A percentile compares a stretch with the other conserved stretches of the same genome.
These are phyloP conservation scores for Malus hybrid DNA, from an alignment of 331 rosid genomes.

Conservation along the genomic window DNA sequence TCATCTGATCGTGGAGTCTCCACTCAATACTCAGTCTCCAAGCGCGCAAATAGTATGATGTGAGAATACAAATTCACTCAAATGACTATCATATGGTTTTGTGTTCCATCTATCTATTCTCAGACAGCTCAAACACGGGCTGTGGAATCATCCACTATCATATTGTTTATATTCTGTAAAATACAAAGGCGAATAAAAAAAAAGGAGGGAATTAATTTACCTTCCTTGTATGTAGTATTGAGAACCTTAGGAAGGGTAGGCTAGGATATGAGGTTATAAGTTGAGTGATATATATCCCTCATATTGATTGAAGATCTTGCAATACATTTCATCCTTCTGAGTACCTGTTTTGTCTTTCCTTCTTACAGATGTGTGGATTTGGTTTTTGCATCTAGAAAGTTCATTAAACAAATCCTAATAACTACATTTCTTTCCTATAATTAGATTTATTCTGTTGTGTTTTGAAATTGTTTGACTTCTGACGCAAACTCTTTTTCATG, in stretches of 20 bases:
- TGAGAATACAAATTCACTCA: background rate
- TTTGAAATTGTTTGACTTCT: background rate
- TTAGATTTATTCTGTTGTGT: background rate
- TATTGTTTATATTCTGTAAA: background rate
- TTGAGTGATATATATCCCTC: background rate
- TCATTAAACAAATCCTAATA: background rate
- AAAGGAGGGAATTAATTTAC: background rate
- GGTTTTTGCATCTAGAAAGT: background rate
- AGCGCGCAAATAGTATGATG: too few species aligned
- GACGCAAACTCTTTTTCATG: background rate
- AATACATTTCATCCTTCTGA: background rate
- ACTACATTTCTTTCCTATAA: background rate
- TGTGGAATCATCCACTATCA: background rate
- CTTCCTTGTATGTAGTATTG: background rate
- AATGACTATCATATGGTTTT: background rate
- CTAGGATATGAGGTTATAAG: background rate
- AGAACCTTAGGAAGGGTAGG: background rate
- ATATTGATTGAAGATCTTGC: background rate
- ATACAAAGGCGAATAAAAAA: background rate
- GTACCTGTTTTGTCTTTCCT: background rate
- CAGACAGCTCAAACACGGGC: background rate
- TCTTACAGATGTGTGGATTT: background rate
- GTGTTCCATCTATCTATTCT: background rate
- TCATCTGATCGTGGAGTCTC: background rate
- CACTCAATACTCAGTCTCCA: background rate